These are phyloP conservation scores for Musa itinerans DNA, from an alignment of 176 grass and related monocot genomes.

Conservation along the genomic window DNA sequence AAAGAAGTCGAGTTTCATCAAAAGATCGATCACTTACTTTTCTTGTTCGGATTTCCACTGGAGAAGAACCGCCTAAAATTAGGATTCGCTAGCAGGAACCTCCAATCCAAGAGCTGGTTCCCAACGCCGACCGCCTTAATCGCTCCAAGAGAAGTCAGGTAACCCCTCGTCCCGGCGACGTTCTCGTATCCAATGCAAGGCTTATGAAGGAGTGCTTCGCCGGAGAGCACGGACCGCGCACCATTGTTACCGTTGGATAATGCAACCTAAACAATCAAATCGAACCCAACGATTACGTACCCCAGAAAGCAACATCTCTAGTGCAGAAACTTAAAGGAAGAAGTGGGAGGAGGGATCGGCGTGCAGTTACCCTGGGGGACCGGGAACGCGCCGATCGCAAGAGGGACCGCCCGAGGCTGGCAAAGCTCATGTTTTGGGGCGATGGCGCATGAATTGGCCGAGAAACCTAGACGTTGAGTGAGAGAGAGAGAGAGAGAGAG, in stretches of 20 bases:
- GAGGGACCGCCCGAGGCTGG: slow-evolving; percentile 52
- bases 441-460: slow-evolving; percentile 18
- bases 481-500: slow-evolving; percentile 6
- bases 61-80: slow-evolving; percentile 47
- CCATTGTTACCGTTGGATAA: slow-evolving; percentile 25
- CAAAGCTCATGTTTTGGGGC: slow-evolving; percentile 40
- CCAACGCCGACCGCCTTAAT: slow-evolving; percentile 19
- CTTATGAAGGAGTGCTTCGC: slow-evolving; percentile 15
- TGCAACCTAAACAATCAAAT: slow-evolving; percentile 30
- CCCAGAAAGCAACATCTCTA: no score
- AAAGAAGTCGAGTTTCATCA: slow-evolving; percentile 7
- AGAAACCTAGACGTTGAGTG: neutral
- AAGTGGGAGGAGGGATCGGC: neutral
- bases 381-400: slow-evolving; percentile 53
- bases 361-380: slow-evolving; percentile 29
- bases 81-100: slow-evolving; percentile 48
- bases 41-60: slow-evolving; percentile 37
- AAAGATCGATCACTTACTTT: slow-evolving; percentile 35
- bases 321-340: no score
- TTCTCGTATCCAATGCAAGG: slow-evolving; percentile 23
- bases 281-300: neutral
- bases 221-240: slow-evolving; percentile 18
- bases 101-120: slow-evolving; percentile 35
- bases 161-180: slow-evolving; percentile 29
- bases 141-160: slow-evolving; percentile 39